Conservation (phyloP, 805 yeast genomes). For the Ogataea henricii region DNA sequence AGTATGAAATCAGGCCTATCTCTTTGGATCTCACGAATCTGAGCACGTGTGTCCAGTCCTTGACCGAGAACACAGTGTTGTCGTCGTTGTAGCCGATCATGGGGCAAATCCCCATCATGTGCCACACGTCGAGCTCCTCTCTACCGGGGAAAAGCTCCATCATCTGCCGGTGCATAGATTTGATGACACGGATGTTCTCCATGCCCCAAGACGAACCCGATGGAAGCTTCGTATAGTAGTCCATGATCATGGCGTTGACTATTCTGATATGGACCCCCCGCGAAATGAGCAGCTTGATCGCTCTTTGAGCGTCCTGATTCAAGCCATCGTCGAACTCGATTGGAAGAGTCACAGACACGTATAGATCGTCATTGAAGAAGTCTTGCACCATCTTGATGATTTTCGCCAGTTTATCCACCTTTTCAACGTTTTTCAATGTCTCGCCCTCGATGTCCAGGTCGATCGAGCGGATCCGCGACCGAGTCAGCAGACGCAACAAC, state of each 20-base stretch:
- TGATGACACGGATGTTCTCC: slow-evolving; percentile 32
- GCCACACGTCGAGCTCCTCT: slow-evolving; percentile 21
- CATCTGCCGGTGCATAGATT: slow-evolving; percentile 19
- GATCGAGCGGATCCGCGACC: slow-evolving; percentile 21
- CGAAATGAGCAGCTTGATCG: slow-evolving; percentile 17
- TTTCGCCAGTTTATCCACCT: slow-evolving; percentile 15
- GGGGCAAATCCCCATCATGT: slow-evolving; percentile 34
- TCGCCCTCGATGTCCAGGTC: slow-evolving; percentile 37
- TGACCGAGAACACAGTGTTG: slow-evolving; percentile 21
- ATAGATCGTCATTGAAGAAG: slow-evolving; percentile 8
- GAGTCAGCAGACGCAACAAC: slow-evolving; percentile 18
- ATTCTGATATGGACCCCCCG: slow-evolving; percentile 14
- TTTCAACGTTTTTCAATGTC: slow-evolving; percentile 12
- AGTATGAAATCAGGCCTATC: slow-evolving; percentile 31
- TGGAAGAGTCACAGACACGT: slow-evolving; percentile 33
- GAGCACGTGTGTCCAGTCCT: slow-evolving; percentile 29
- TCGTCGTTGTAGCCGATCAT: slow-evolving; percentile 39
- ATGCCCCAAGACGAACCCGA: slow-evolving; percentile 27
- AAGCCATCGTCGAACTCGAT: slow-evolving; percentile 31
- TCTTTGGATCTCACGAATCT: slow-evolving; percentile 18
- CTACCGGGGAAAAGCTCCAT: slow-evolving; percentile 6
- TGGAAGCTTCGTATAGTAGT: slow-evolving; percentile 32
- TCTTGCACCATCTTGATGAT: slow-evolving; percentile 17
- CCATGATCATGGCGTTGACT: slow-evolving; percentile 36
- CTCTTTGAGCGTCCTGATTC: slow-evolving; percentile 14